Conservation (phyloP, 2,329 filamentous ascomycete species). For the Tolypocladium tropicale region DNA sequence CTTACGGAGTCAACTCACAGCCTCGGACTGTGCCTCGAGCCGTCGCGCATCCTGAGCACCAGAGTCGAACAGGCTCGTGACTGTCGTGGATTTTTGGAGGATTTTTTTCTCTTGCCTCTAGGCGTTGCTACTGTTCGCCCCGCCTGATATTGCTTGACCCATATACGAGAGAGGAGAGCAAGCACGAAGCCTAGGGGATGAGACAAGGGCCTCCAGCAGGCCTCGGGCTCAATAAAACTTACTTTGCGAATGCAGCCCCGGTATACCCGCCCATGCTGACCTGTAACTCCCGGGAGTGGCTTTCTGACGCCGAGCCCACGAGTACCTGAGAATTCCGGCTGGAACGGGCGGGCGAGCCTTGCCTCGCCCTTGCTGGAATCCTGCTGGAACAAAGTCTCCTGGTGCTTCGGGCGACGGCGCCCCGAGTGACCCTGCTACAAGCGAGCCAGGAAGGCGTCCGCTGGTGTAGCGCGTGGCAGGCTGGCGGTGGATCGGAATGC, state of each 20-base stretch:
- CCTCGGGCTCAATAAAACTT: background rate
- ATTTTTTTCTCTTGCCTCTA: background rate
- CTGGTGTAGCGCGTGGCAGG: background rate
- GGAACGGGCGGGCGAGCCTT: background rate
- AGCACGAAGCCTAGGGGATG: background rate
- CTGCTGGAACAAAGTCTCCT: background rate
- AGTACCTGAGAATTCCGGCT: background rate
- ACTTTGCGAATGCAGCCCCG: background rate
- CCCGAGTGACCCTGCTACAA: background rate
- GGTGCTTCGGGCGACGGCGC: background rate
- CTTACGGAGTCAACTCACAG: background rate
- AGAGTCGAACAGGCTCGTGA: background rate
- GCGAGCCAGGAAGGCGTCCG: background rate
- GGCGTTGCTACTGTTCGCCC: background rate
- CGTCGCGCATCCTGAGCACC: background rate
- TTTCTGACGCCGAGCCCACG: background rate
- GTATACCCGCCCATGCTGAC: background rate
- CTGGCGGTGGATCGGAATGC: conserved; percentile 17
- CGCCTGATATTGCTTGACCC: background rate
- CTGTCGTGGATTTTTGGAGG: background rate
- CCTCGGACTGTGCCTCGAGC: conserved; percentile 6
- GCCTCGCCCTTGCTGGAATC: background rate
- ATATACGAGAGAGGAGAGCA: too few species aligned
- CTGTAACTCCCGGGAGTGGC: background rate
- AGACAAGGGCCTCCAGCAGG: background rate